A percentile compares a stretch with the other conserved stretches of the same genome.
These are phyloP conservation scores for Cicer arietinum DNA, from an alignment of 306 rosid genomes.

Conservation along the genomic window DNA sequence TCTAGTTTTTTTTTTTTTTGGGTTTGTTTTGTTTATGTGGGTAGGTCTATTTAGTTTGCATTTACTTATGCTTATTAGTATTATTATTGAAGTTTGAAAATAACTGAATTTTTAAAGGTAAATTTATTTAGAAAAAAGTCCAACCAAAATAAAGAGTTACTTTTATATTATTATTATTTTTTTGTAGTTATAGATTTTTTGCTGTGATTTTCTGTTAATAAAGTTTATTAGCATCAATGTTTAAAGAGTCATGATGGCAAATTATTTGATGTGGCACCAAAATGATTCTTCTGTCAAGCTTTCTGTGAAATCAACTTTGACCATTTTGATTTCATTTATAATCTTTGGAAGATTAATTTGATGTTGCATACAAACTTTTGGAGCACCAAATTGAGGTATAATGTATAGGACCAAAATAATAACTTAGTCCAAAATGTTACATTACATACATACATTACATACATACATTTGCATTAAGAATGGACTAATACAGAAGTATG, in stretches of 20 bases:
- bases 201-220: constrained; percentile 20
- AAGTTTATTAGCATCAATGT: constrained; percentile 15
- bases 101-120: too few species aligned
- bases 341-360: constrained; percentile 9
- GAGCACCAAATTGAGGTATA: background rate
- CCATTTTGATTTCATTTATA: background rate
- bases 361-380: background rate
- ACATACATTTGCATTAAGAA: background rate
- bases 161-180: background rate
- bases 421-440: background rate
- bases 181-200: constrained; percentile 28
- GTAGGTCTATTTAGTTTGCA: background rate
- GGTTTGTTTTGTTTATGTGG: constrained; percentile 2
- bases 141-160: too few species aligned
- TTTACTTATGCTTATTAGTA: background rate
- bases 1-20: background rate
- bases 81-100: background rate
- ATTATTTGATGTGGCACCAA: background rate
- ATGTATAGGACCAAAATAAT: constrained; percentile 16
- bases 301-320: background rate
- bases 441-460: constrained; percentile 7
- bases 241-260: background rate
- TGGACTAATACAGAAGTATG: constrained; percentile 1
- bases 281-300: constrained; percentile 1
- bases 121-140: too few species aligned